phyloP scores from a whole-genome alignment of 1,284 basidiomycete genomes.

The Thelephora terrestris region DNA sequence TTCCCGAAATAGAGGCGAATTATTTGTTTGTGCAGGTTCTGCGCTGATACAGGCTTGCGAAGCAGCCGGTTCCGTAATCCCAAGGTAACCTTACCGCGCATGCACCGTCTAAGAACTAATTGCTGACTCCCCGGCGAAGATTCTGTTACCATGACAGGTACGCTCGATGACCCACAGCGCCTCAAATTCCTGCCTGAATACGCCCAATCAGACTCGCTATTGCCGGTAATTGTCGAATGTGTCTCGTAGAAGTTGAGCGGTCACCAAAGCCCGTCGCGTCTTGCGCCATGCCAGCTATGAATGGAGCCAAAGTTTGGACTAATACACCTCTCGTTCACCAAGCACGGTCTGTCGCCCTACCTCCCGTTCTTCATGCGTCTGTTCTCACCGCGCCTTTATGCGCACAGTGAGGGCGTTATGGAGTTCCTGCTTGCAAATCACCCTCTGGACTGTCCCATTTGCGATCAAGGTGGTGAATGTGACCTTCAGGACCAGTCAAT shows the following conservation, averaged over 20 bases:
- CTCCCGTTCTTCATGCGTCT: neutral
- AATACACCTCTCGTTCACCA: slow-evolving; percentile 94
- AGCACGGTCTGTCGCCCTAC: slow-evolving; percentile 52
- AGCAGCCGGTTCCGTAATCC: slow-evolving; percentile 71
- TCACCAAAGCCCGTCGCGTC: slow-evolving; percentile 91
- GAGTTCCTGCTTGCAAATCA: slow-evolving; percentile 98
- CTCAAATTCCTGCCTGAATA: neutral
- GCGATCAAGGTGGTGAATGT: slow-evolving; percentile 97
- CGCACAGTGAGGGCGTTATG: slow-evolving; percentile 87
- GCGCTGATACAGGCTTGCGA: slow-evolving; percentile 97
- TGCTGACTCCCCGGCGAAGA: slow-evolving; percentile 28
- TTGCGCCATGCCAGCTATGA: slow-evolving; percentile 97
- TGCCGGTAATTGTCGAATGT: slow-evolving; percentile 97
- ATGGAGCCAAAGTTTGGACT: slow-evolving; percentile 92
- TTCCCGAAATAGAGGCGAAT: slow-evolving; percentile 91
- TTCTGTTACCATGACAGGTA: slow-evolving; percentile 92
- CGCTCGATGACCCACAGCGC: slow-evolving; percentile 15
- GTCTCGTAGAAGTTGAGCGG: slow-evolving; percentile 92
- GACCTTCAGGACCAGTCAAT: slow-evolving; percentile 99
- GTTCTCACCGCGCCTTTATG: slow-evolving; percentile 12
- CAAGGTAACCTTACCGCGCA: slow-evolving; percentile 40
- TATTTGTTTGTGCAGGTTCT: slow-evolving; percentile 67
- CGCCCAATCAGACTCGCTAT: slow-evolving; percentile 62
- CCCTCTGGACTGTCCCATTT: slow-evolving; percentile 96
- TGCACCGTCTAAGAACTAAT: slow-evolving; percentile 1